These are phyloP conservation scores for Geotrichum restrictum DNA, from an alignment of 1,139 yeast species.

Conservation along the genomic window DNA sequence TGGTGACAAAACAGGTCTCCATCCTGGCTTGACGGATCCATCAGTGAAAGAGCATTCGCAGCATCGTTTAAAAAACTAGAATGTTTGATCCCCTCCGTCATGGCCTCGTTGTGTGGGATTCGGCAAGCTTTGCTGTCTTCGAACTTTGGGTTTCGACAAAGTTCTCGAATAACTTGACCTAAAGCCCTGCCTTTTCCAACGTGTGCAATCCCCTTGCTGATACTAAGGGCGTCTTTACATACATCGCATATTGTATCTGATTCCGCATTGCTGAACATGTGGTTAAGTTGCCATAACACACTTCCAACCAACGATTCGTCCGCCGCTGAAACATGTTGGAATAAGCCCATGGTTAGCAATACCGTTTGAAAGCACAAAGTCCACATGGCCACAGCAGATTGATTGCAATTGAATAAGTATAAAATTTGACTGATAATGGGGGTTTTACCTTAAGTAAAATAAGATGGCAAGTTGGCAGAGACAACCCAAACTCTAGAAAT, in stretches of 20 bases:
- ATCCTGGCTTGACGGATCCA: conserved; percentile 43
- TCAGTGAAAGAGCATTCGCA: conserved; percentile 45
- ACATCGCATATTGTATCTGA: background rate
- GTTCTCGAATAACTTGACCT: background rate
- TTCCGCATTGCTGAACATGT: background rate
- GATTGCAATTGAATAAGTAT: too few species aligned
- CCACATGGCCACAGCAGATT: too few species aligned
- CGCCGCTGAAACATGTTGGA: background rate
- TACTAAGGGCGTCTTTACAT: conserved; percentile 9
- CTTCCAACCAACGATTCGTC: background rate
- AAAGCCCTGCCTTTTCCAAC: background rate
- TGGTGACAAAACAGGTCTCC: conserved; percentile 55
- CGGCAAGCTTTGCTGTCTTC: conserved; percentile 2
- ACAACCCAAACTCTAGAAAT: too few species aligned
- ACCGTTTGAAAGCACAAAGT: too few species aligned
- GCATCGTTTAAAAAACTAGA: conserved; percentile 43
- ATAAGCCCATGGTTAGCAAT: too few species aligned
- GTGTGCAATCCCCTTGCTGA: background rate
- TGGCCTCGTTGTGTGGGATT: conserved; percentile 11
- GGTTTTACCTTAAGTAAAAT: too few species aligned
- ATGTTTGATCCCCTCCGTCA: conserved; percentile 8
- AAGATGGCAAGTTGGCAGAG: too few species aligned
- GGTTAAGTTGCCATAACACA: background rate
- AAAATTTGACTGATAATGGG: too few species aligned
- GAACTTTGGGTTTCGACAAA: conserved; percentile 5